These are phyloP conservation scores for Uromyces viciae-fabae DNA, from an alignment of 1,284 basidiomycete genomes.

Conservation along the genomic window DNA sequence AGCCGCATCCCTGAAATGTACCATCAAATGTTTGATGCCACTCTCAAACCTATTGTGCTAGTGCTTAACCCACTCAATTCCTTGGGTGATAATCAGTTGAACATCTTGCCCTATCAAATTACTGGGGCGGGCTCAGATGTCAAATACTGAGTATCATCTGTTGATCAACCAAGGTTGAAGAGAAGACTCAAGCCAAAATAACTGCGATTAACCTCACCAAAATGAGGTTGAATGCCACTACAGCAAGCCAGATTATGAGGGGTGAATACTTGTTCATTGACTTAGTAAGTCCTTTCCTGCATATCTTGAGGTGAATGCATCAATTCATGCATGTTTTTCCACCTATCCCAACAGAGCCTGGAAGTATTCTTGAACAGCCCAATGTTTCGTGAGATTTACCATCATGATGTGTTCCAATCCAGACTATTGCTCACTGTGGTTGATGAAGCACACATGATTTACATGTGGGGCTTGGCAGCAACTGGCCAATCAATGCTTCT, in stretches of 20 bases:
- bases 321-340: neutral
- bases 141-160: neutral
- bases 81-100: slow-evolving; percentile 7
- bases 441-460: slow-evolving; percentile 4
- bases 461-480: neutral
- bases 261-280: neutral
- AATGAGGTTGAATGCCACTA: neutral
- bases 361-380: slow-evolving; percentile 1
- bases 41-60: neutral
- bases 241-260: neutral
- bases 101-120: neutral
- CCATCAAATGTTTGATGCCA: neutral
- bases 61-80: slow-evolving; percentile 13
- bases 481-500: neutral
- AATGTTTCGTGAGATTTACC: neutral
- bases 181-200: slow-evolving; percentile 8
- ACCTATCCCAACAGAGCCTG: neutral
- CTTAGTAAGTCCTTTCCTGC: neutral
- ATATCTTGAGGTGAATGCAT: neutral
- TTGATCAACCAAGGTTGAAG: neutral
- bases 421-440: neutral
- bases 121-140: neutral
- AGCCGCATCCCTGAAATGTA: slow-evolving; percentile 3
- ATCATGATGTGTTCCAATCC: neutral
- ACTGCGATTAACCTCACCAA: neutral